Conservation (phyloP, 2,329 filamentous ascomycete species). For the Penicillium sumatraense region DNA sequence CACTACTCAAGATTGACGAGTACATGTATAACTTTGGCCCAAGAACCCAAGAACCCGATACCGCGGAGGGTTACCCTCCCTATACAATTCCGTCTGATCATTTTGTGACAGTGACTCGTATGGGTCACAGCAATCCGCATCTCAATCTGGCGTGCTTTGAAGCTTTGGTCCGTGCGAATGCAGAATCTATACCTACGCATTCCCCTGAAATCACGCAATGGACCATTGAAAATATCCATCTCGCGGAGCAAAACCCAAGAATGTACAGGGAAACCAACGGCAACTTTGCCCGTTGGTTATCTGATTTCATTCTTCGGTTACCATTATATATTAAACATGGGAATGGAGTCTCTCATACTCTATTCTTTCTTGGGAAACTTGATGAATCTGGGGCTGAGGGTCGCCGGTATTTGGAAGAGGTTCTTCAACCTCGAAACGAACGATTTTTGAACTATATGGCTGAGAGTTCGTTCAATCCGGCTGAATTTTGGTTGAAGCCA, state of each 20-base stretch:
- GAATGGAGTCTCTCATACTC: neutral
- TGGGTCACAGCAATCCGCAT: conserved; percentile 24
- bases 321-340: conserved; percentile 29
- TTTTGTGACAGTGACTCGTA: conserved; percentile 36
- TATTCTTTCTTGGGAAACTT: conserved; percentile 34
- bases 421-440: conserved; percentile 23
- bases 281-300: conserved; percentile 40
- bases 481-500: conserved; percentile 19
- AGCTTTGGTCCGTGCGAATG: conserved; percentile 41
- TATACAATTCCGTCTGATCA: conserved; percentile 40
- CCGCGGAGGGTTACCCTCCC: neutral
- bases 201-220: conserved; percentile 42
- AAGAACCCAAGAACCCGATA: neutral
- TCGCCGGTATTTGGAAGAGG: conserved; percentile 30
- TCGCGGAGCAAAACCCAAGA: conserved; percentile 1
- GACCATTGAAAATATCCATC: conserved; percentile 32
- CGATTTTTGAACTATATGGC: conserved; percentile 30
- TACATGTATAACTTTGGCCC: conserved; percentile 28
- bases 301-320: conserved; percentile 39
- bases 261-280: conserved; percentile 15
- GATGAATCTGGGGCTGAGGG: conserved; percentile 25
- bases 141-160: conserved; percentile 34
- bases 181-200: conserved; percentile 43
- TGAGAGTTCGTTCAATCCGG: conserved; percentile 22
- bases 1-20: conserved; percentile 46